phyloP scores from a whole-genome alignment of 495 filamentous ascomycete species.

The Pyronema domesticum region DNA sequence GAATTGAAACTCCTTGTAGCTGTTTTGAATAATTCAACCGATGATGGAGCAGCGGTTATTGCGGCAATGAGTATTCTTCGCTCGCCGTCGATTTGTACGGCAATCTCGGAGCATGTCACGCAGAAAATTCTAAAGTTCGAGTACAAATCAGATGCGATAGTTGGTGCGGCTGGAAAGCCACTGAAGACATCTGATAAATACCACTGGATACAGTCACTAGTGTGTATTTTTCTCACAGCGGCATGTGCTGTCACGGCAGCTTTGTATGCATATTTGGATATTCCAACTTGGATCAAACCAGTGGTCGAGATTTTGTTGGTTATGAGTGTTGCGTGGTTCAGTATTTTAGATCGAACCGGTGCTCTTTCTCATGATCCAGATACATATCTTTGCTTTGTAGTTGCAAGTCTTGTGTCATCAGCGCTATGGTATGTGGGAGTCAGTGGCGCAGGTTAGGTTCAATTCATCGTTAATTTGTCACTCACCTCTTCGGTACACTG shows the following conservation, averaged over 20 bases:
- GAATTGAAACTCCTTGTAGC: background rate
- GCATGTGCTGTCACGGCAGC: background rate
- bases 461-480: too few relatives aligned
- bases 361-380: background rate
- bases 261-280: background rate
- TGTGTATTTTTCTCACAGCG: background rate
- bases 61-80: background rate
- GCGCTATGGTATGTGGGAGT: background rate
- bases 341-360: background rate
- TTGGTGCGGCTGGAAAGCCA: background rate
- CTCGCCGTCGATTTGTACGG: background rate
- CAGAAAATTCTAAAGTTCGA: background rate
- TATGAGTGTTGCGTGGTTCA: background rate
- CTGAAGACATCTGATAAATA: background rate
- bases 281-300: background rate
- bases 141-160: background rate
- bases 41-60: background rate
- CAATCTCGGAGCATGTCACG: background rate
- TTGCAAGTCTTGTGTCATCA: background rate
- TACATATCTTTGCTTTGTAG: background rate
- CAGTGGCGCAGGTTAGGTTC: background rate
- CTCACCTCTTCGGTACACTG: too few relatives aligned
- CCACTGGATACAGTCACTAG: background rate
- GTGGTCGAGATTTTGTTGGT: background rate
- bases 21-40: background rate